Conservation (phyloP, 768 basidiomycete species). For the Brasilioporus rufonigricans region DNA sequence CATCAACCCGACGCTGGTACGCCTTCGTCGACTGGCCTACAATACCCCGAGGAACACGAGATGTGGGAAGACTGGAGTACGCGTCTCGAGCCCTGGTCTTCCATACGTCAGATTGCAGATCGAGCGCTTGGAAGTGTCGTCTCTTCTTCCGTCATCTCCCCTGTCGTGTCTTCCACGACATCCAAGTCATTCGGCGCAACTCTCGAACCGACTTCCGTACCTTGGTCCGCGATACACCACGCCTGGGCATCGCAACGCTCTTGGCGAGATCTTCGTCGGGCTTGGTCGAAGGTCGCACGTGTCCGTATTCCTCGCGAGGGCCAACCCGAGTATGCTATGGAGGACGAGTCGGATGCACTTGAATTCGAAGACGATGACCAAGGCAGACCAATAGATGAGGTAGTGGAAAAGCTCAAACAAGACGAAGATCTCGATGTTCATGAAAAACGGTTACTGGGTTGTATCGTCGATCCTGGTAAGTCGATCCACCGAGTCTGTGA, state of each 20-base stretch:
- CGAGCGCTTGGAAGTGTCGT: conserved; percentile 69
- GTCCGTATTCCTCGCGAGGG: conserved; percentile 34
- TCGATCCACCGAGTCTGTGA: background rate
- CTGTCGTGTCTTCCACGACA: conserved; percentile 8
- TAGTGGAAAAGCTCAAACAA: conserved; percentile 73
- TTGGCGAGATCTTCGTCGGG: conserved; percentile 49
- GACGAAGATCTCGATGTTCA: conserved; percentile 77
- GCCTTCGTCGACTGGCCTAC: conserved; percentile 1
- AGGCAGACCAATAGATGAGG: conserved; percentile 48
- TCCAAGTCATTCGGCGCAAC: conserved; percentile 20
- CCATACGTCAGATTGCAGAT: conserved; percentile 72
- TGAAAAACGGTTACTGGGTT: conserved; percentile 76
- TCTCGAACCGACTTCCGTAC: conserved; percentile 53
- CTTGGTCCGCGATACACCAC: conserved; percentile 63
- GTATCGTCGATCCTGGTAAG: conserved; percentile 82
- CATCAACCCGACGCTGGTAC: background rate
- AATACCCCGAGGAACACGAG: conserved; percentile 25
- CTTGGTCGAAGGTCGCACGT: conserved; percentile 57
- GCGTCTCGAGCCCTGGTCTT: conserved; percentile 64
- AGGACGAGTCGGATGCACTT: conserved; percentile 28
- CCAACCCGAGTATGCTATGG: conserved; percentile 33
- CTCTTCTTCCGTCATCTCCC: conserved; percentile 24
- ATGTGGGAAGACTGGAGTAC: conserved; percentile 70
- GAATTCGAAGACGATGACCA: conserved; percentile 36
- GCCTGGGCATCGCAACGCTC: conserved; percentile 64